phyloP scores from a whole-genome alignment of 2,329 filamentous ascomycete species.

The Zasmidium angulare region DNA sequence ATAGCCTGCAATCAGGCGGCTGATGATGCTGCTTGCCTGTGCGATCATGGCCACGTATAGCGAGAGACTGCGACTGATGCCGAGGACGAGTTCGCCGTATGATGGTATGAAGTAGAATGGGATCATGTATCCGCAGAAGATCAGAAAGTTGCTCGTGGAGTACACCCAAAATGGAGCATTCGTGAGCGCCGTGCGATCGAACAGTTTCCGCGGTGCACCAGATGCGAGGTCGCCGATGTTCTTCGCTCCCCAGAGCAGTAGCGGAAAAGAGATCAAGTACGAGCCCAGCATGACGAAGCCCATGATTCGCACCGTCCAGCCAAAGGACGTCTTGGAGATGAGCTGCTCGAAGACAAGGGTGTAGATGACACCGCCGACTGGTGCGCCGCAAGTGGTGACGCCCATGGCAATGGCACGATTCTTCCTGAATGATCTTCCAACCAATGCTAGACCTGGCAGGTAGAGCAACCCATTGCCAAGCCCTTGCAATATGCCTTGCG shows the following conservation, averaged over 20 bases:
- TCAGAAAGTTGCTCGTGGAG: conserved; percentile 31
- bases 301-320: conserved; percentile 62
- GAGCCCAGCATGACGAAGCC: conserved; percentile 58
- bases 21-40: conserved; percentile 57
- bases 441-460: conserved; percentile 37
- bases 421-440: conserved; percentile 56
- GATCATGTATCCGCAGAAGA: conserved; percentile 35
- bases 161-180: conserved; percentile 43
- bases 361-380: conserved; percentile 62
- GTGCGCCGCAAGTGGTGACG: conserved; percentile 59
- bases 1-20: conserved; percentile 53
- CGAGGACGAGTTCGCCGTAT: conserved; percentile 36
- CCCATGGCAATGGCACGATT: conserved; percentile 62
- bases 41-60: conserved; percentile 58
- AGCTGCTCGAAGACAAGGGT: conserved; percentile 52
- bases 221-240: conserved; percentile 34
- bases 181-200: conserved; percentile 41
- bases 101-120: conserved; percentile 46
- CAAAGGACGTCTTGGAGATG: conserved; percentile 59
- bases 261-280: conserved; percentile 38
- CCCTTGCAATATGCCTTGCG: conserved; percentile 44
- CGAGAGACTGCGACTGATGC: conserved; percentile 49
- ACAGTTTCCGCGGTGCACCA: conserved; percentile 29
- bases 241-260: conserved; percentile 34
- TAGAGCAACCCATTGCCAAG: conserved; percentile 43